phyloP scores from a whole-genome alignment of 129 eudicot species.

The Pseudognaphalium luteoalbum region DNA sequence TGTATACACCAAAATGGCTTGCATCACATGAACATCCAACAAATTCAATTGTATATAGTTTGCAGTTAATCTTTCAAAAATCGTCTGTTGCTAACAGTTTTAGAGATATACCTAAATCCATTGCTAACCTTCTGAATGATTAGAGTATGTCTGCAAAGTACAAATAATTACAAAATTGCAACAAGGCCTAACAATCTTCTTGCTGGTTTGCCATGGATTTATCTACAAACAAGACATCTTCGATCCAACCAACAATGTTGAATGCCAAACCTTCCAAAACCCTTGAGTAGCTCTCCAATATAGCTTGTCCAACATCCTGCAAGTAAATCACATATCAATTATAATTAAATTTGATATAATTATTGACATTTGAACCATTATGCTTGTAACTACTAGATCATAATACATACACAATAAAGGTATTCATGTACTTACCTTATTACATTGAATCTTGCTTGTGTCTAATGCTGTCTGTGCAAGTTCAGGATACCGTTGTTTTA shows the following conservation, averaged over 20 bases:
- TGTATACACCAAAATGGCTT: not conserved
- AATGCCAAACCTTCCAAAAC: slow-evolving; percentile 75
- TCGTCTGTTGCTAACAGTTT: not conserved
- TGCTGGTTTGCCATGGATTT: slow-evolving; percentile 48
- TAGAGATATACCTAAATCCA: not conserved
- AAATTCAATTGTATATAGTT: not conserved
- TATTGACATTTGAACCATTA: not conserved
- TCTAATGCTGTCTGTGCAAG: slow-evolving; percentile 94
- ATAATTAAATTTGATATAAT: too few species aligned
- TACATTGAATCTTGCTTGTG: slow-evolving; percentile 84
- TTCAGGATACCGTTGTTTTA: slow-evolving; percentile 81
- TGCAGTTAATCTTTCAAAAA: not conserved
- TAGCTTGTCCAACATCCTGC: slow-evolving; percentile 72
- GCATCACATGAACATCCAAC: not conserved
- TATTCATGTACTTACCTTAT: slow-evolving; percentile 41
- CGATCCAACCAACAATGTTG: slow-evolving; percentile 78
- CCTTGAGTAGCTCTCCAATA: slow-evolving; percentile 75
- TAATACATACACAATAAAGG: not conserved
- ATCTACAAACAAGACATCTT: slow-evolving; percentile 78
- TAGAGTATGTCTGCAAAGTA: not conserved
- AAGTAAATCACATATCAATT: slow-evolving; percentile 1
- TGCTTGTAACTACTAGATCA: not conserved
- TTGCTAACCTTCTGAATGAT: not conserved
- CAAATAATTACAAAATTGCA: not conserved
- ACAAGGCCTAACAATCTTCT: slow-evolving; percentile 21